Percentiles rank a stretch among this genome's conserved stretches.
Conservation (phyloP, 2,329 filamentous ascomycete species). For the Pseudocercospora ulei region DNA sequence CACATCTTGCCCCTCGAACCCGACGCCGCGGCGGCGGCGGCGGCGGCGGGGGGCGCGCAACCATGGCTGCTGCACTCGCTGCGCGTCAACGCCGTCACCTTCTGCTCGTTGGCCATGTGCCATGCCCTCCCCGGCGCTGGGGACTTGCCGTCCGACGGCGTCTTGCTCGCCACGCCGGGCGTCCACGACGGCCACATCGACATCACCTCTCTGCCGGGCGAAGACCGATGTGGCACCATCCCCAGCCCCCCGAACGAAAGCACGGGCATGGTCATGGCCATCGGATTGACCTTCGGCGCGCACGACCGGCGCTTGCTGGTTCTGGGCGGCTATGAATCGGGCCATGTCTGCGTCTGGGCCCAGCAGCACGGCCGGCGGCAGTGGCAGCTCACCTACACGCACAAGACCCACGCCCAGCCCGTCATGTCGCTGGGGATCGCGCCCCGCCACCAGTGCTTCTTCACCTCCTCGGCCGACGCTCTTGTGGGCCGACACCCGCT, state of each 20-base stretch:
- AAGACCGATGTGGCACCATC: constrained; percentile 56
- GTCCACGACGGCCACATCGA: constrained; percentile 53
- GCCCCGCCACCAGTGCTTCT: constrained; percentile 48
- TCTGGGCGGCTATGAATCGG: constrained; percentile 75
- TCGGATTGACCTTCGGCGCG: constrained; percentile 43
- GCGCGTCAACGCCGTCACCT: constrained; percentile 87
- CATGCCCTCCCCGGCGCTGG: constrained; percentile 12
- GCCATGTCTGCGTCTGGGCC: constrained; percentile 53
- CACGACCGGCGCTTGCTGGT: constrained; percentile 46
- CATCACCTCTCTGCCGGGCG: constrained; percentile 70
- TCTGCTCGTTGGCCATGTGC: constrained; percentile 70
- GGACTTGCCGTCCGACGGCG: constrained; percentile 27
- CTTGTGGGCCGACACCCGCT: constrained; percentile 67
- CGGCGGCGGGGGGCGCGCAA: no score
- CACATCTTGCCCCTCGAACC: constrained; percentile 60
- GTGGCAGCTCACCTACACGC: constrained; percentile 53
- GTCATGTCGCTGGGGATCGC: constrained; percentile 54
- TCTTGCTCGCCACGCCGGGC: constrained; percentile 67
- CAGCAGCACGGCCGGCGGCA: constrained; percentile 36
- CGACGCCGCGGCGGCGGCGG: constrained; percentile 36
- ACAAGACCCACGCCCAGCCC: constrained; percentile 65
- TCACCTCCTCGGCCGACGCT: constrained; percentile 76
- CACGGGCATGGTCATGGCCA: constrained; percentile 78
- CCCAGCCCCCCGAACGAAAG: constrained; percentile 44
- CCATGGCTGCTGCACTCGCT: constrained; percentile 83